A percentile compares a stretch with the other conserved stretches of the same genome.
Evolutionary conservation across 495 filamentous ascomycete genomes (phyloP).

Genomic region (Penicillium roqueforti): DNA sequence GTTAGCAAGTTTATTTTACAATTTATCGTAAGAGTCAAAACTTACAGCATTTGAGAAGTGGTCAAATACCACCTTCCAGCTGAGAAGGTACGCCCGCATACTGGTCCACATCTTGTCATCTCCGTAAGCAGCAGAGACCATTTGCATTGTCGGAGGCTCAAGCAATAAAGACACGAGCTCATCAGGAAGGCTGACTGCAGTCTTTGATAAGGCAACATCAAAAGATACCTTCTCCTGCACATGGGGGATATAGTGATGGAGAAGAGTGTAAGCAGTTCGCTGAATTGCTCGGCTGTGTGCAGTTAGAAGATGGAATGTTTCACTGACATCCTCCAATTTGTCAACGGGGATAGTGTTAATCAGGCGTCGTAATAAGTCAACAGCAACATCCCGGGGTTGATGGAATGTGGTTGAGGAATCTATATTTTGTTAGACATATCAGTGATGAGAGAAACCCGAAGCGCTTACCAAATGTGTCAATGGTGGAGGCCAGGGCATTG

Average conservation of each 20-base stretch:
- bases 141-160: slow-evolving; percentile 40
- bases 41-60: slow-evolving; percentile 70
- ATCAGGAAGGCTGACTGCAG: slow-evolving; percentile 58
- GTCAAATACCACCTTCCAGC: slow-evolving; percentile 89
- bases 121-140: slow-evolving; percentile 45
- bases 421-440: slow-evolving; percentile 20
- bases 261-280: slow-evolving; percentile 71
- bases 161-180: slow-evolving; percentile 67
- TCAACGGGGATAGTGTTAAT: slow-evolving; percentile 55
- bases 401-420: slow-evolving; percentile 50
- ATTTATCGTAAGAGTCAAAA: background rate
- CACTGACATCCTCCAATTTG: slow-evolving; percentile 53
- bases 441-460: background rate
- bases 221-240: slow-evolving; percentile 80
- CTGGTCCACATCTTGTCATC: slow-evolving; percentile 41
- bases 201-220: slow-evolving; percentile 73
- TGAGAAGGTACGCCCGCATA: slow-evolving; percentile 73
- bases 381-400: slow-evolving; percentile 65
- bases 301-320: slow-evolving; percentile 67
- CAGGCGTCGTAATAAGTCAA: slow-evolving; percentile 61
- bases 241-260: slow-evolving; percentile 71
- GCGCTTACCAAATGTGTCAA: slow-evolving; percentile 41
- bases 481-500: slow-evolving; percentile 51
- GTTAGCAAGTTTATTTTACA: slow-evolving; percentile 15
- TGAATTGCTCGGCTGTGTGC: slow-evolving; percentile 72